These are phyloP conservation scores for Solanum chacoense DNA, from an alignment of 305 asterid species.

Conservation along the genomic window DNA sequence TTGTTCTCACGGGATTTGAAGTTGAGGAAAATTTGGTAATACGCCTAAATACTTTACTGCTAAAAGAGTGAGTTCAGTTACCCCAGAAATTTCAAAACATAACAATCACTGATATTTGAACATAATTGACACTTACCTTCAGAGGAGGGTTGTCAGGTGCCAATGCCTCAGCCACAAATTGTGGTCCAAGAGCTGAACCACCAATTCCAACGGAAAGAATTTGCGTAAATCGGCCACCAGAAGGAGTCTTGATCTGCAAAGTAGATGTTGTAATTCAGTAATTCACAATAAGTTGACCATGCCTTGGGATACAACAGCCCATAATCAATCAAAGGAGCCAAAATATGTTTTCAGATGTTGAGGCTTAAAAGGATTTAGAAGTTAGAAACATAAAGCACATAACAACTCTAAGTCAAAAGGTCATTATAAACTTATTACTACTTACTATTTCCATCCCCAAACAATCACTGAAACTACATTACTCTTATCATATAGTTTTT, in stretches of 20 bases:
- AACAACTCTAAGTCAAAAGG: not conserved
- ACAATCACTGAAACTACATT: not conserved
- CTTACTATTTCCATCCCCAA: not conserved
- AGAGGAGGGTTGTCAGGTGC: constrained; percentile 99
- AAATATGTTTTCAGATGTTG: not conserved
- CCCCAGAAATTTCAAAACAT: not conserved
- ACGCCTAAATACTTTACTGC: not conserved
- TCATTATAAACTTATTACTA: not conserved
- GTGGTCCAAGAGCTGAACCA: constrained; percentile 99
- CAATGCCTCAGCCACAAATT: constrained; percentile 98
- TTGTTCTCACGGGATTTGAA: not conserved
- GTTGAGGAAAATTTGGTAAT: not conserved
- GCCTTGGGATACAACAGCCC: not conserved
- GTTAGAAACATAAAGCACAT: not conserved
- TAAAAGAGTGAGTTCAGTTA: not conserved
- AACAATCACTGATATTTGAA: not conserved
- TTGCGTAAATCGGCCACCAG: constrained; percentile 57
- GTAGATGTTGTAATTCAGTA: not conserved
- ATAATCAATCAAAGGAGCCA: not conserved
- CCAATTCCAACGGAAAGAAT: constrained; percentile 97
- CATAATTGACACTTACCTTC: constrained; percentile 38
- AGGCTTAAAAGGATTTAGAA: not conserved
- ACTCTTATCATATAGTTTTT: not conserved
- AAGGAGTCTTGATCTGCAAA: constrained; percentile 74
- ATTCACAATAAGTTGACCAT: not conserved